phyloP scores from a whole-genome alignment of 371 early-diverging fungal genomes.

The Lichtheimia ornata region DNA sequence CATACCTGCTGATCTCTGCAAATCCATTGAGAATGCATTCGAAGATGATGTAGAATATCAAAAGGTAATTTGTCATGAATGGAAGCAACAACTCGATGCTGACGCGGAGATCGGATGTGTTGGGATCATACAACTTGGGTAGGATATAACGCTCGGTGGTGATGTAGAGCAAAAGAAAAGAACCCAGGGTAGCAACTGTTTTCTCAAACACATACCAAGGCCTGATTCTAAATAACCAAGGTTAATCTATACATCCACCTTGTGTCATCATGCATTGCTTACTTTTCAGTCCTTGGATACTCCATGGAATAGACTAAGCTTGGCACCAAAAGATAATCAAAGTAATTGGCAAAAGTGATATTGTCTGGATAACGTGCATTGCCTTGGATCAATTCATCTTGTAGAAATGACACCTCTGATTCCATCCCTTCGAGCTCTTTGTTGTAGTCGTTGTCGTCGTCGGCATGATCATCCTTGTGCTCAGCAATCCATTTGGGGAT shows the following conservation, averaged over 20 bases:
- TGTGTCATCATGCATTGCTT: slow-evolving; percentile 4
- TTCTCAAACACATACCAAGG: slow-evolving; percentile 88
- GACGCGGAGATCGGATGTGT: slow-evolving; percentile 51
- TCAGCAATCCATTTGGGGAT: slow-evolving; percentile 31
- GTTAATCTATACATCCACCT: background rate
- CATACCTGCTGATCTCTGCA: slow-evolving; percentile 89
- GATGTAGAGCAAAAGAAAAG: slow-evolving; percentile 79
- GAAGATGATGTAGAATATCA: slow-evolving; percentile 94
- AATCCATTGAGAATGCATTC: slow-evolving; percentile 95
- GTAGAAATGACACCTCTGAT: slow-evolving; percentile 57
- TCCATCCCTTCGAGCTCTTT: slow-evolving; percentile 24
- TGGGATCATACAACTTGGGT: slow-evolving; percentile 74
- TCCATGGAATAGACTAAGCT: slow-evolving; percentile 91
- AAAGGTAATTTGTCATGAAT: slow-evolving; percentile 85
- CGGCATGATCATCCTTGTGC: slow-evolving; percentile 3
- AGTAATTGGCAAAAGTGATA: slow-evolving; percentile 78
- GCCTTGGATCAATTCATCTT: slow-evolving; percentile 63
- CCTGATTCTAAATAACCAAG: slow-evolving; percentile 63
- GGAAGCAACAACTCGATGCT: slow-evolving; percentile 81
- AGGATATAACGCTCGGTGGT: slow-evolving; percentile 86
- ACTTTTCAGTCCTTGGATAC: slow-evolving; percentile 88
- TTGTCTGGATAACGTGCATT: slow-evolving; percentile 76
- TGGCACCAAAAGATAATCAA: slow-evolving; percentile 89
- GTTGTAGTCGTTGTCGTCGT: slow-evolving; percentile 7
- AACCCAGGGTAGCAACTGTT: slow-evolving; percentile 76